Base-by-base conservation (phyloP, 352 stramenopile genomes). In the Globisporangium viniferum region DNA sequence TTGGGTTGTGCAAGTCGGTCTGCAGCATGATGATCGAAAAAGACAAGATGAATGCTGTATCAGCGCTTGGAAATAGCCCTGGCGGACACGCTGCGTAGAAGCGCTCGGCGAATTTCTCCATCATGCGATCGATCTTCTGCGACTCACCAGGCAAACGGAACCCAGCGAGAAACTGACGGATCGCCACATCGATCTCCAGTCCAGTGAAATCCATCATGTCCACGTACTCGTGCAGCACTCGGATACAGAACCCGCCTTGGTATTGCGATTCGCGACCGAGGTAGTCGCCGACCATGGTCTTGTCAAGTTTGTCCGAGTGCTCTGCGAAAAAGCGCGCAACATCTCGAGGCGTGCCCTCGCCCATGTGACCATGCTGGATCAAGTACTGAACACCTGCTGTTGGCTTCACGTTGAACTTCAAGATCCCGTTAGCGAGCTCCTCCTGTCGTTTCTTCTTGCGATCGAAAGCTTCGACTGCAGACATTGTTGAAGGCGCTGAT, bases 71-170 rank as follows among this genome's bases (percentile, higher is more conserved):
- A 73, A 99, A 99, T 2, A 99, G 74, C 6, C 80, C 84, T 5
- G 81, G 74, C 3, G 81, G 66, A 88, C 88, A 79, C 67, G 75
- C 53, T 76, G 97, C 85, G 41, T 88, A 89, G 59, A 81, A 95
- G 1, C 84, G 85, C 74, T 99, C 97, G 2, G 98, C 97, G 79
- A 99, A 99, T 70, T 99, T 99, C 73, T 99, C 98, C 97, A 99
- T 99, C 71, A 99, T 99, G 36, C 98, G 96, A 82, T 99, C 98
- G 78, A 99, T 99, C 80, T 99, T 99, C 75, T 99, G 98, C 0
- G 98, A 98, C 79, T 99, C 98, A 29, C 98, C 98, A 5, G 97
- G 98, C 6, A 99, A 84, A 39, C 98, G 95, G 80, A 99, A 99
- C 35, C 97, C 97, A 33, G 90, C 87, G 22, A 99, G 87, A 74